A percentile compares a stretch with the other conserved stretches of the same genome.
These are phyloP conservation scores for Begonia peltatifolia DNA, from an alignment of 306 rosid genomes.

Conservation along the genomic window DNA sequence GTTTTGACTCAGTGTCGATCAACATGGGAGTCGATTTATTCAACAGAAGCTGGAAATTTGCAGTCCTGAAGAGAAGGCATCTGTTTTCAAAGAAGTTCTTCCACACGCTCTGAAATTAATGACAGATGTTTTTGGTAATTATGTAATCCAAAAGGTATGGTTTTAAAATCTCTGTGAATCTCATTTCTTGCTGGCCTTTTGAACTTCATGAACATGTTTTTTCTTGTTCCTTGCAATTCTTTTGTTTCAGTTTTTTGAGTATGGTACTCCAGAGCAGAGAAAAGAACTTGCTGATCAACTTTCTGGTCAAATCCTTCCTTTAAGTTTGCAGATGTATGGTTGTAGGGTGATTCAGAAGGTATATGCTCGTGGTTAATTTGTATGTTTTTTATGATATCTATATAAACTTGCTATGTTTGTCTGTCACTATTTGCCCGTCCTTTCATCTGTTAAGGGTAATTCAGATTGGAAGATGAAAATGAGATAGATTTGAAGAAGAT, in stretches of 20 bases:
- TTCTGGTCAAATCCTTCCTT: conserved; percentile 33
- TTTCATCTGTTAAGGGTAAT: no score
- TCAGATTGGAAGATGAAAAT: no score
- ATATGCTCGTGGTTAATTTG: conserved; percentile 1
- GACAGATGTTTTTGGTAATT: conserved; percentile 60
- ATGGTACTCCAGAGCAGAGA: conserved; percentile 48
- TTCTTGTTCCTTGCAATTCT: background rate
- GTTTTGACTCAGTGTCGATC: conserved; percentile 37
- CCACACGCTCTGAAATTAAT: conserved; percentile 41
- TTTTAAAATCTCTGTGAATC: conserved; percentile 4
- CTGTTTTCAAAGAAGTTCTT: conserved; percentile 51
- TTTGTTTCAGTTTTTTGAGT: conserved; percentile 35
- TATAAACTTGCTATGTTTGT: no score
- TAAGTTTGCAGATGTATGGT: conserved; percentile 70
- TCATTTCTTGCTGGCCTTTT: background rate
- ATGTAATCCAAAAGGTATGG: conserved; percentile 56
- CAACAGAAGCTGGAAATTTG: conserved; percentile 57
- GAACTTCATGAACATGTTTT: conserved; percentile 4
- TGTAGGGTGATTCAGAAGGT: conserved; percentile 81
- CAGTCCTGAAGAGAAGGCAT: conserved; percentile 37
- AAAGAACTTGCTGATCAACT: conserved; percentile 46
- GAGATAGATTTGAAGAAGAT: no score
- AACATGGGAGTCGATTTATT: conserved; percentile 74
- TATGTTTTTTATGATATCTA: no score
- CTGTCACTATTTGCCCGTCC: no score